phyloP scores from a whole-genome alignment of 768 basidiomycete genomes.

The Suillus spraguei region DNA sequence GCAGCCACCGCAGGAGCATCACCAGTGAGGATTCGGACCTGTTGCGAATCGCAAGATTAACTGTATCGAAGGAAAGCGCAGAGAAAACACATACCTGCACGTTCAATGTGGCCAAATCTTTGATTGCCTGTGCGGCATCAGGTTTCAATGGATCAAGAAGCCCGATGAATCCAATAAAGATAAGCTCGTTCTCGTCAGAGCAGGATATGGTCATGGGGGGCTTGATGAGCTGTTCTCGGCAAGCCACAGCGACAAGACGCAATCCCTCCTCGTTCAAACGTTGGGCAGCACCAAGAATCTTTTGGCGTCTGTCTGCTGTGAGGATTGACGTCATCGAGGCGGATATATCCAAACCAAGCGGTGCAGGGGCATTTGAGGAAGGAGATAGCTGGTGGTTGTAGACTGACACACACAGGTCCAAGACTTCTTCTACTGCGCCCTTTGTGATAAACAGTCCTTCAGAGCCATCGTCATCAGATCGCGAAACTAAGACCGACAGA shows the following conservation, averaged over 20 bases:
- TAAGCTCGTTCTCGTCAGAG: slow-evolving; percentile 31
- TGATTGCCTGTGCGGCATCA: slow-evolving; percentile 33
- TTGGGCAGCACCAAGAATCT: slow-evolving; percentile 29
- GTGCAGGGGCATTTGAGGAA: background rate
- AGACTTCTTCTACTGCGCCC: slow-evolving; percentile 35
- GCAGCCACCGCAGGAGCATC: slow-evolving; percentile 37
- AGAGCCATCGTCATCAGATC: slow-evolving; percentile 10
- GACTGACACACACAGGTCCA: slow-evolving; percentile 29
- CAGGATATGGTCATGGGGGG: slow-evolving; percentile 17
- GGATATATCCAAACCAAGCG: slow-evolving; percentile 18
- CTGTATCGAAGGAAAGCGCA: slow-evolving; percentile 11
- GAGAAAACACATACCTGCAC: slow-evolving; percentile 27
- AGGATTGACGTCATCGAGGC: slow-evolving; percentile 19
- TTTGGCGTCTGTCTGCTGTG: slow-evolving; percentile 23
- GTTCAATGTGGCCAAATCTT: slow-evolving; percentile 28
- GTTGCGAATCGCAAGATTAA: background rate
- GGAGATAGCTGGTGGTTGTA: slow-evolving; percentile 15
- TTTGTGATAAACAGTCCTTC: slow-evolving; percentile 33
- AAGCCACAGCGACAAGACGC: slow-evolving; percentile 33
- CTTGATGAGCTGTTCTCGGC: slow-evolving; percentile 24
- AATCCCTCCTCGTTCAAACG: slow-evolving; percentile 34
- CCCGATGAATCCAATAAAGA: slow-evolving; percentile 33
- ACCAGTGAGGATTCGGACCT: slow-evolving; percentile 40
- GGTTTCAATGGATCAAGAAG: slow-evolving; percentile 34
- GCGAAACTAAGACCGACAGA: slow-evolving; percentile 38